Evolutionary conservation across 805 yeast species (phyloP).

Genomic region (Saturnispora sekii): DNA sequence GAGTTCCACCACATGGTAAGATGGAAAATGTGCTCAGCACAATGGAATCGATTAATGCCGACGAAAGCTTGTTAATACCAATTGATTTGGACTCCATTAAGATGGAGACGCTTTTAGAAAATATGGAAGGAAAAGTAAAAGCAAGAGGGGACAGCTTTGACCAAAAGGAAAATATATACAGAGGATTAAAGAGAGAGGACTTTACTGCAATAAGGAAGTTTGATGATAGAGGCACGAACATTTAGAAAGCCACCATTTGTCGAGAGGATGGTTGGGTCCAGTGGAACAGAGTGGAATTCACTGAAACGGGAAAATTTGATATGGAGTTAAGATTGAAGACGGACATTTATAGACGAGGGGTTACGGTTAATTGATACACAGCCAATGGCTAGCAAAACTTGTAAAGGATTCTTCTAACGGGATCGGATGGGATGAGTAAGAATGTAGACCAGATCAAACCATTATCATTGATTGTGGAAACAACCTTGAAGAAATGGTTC

Average conservation of each 20-base stretch:
- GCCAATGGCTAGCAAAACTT: too few species aligned
- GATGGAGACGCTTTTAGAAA: slow-evolving; percentile 10
- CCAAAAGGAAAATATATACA: slow-evolving; percentile 13
- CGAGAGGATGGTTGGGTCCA: too few species aligned
- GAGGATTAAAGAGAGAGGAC: slow-evolving; percentile 16
- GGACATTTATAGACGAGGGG: too few species aligned
- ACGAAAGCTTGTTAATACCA: neutral
- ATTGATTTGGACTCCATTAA: slow-evolving; percentile 10
- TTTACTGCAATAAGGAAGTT: slow-evolving; percentile 13
- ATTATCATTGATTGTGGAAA: too few species aligned
- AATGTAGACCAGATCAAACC: too few species aligned
- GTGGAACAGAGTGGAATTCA: too few species aligned
- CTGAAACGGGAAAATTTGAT: too few species aligned
- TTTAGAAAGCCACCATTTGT: neutral
- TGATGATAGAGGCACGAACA: neutral
- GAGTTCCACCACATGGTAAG: neutral
- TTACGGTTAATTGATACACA: too few species aligned
- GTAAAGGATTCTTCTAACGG: too few species aligned
- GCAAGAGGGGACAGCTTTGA: slow-evolving; percentile 4
- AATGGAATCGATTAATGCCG: neutral
- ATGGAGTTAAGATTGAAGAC: too few species aligned
- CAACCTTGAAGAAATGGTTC: too few species aligned
- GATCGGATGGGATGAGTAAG: too few species aligned
- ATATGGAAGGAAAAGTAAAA: slow-evolving; percentile 8
- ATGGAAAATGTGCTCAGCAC: neutral